Conservation (phyloP, 306 rosid species). For the Cicer yamashitae region DNA sequence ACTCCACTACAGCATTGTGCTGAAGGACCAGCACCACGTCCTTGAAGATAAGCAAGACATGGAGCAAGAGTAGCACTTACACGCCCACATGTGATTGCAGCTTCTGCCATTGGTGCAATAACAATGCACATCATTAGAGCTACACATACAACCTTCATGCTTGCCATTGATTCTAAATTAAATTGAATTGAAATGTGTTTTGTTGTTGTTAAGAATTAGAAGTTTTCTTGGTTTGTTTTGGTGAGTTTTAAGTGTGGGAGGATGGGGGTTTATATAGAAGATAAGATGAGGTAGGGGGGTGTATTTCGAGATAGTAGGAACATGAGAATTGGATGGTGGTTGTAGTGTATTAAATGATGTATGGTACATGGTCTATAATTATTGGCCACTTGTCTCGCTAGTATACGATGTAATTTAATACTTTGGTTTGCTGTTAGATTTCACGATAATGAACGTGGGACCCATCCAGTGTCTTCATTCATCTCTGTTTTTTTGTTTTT, state of each 20-base stretch:
- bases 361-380: background rate
- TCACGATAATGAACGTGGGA: background rate
- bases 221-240: background rate
- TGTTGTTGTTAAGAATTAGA: background rate
- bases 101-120: constrained; percentile 43
- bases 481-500: too few species aligned
- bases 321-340: background rate
- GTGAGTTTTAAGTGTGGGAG: background rate
- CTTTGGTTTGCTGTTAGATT: background rate
- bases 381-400: background rate
- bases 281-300: background rate
- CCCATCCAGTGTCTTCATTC: too few species aligned
- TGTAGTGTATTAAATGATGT: background rate
- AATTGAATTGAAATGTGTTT: background rate
- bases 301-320: too few species aligned
- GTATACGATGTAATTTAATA: background rate
- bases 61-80: constrained; percentile 17
- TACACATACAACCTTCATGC: constrained; percentile 46
- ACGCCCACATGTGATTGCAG: constrained; percentile 51
- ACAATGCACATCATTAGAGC: constrained; percentile 38
- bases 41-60: constrained; percentile 1
- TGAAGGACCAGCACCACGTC: constrained; percentile 17
- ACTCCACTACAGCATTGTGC: constrained; percentile 42
- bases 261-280: background rate
- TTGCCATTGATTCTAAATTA: constrained; percentile 30